phyloP scores from a whole-genome alignment of 2,329 filamentous ascomycete species.

The Epichloe baconii region DNA sequence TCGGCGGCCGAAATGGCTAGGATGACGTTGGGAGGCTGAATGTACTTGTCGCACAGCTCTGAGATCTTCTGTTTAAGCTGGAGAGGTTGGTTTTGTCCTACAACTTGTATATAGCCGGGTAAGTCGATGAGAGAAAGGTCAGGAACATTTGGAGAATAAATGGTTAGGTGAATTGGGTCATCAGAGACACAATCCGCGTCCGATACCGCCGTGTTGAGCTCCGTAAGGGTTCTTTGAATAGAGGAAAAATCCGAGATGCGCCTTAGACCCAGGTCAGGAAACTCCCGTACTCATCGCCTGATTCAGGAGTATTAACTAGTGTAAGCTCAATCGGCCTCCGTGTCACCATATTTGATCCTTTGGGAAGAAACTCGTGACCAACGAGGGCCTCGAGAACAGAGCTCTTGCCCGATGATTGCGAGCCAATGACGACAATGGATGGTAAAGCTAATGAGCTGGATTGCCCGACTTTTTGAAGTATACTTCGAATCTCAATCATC shows the following conservation, averaged over 20 bases:
- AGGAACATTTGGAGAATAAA: slow-evolving; percentile 90
- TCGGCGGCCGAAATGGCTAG: slow-evolving; percentile 95
- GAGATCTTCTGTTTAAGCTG: slow-evolving; percentile 93
- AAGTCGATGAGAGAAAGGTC: slow-evolving; percentile 93
- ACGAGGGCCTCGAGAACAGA: slow-evolving; percentile 95
- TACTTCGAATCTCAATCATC: slow-evolving; percentile 96
- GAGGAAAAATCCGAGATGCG: slow-evolving; percentile 85
- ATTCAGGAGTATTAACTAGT: slow-evolving; percentile 83
- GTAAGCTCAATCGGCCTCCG: slow-evolving; percentile 91
- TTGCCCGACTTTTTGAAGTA: slow-evolving; percentile 84
- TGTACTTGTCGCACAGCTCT: slow-evolving; percentile 96
- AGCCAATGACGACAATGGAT: slow-evolving; percentile 98
- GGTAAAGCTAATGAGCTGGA: slow-evolving; percentile 78
- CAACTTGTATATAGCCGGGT: slow-evolving; percentile 94
- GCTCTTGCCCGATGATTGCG: slow-evolving; percentile 95
- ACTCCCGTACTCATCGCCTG: slow-evolving; percentile 89
- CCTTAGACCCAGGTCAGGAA: slow-evolving; percentile 78
- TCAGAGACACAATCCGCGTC: slow-evolving; percentile 87
- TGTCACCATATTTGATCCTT: slow-evolving; percentile 98
- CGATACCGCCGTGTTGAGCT: slow-evolving; percentile 86
- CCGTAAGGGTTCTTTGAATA: slow-evolving; percentile 86
- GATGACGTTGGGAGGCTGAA: slow-evolving; percentile 90
- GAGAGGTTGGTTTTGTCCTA: slow-evolving; percentile 76
- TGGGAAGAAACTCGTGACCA: slow-evolving; percentile 92
- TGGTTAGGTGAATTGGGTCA: slow-evolving; percentile 89